These are phyloP conservation scores for Pythium periplocum DNA, from an alignment of 352 stramenopile genomes.

Conservation along the genomic window DNA sequence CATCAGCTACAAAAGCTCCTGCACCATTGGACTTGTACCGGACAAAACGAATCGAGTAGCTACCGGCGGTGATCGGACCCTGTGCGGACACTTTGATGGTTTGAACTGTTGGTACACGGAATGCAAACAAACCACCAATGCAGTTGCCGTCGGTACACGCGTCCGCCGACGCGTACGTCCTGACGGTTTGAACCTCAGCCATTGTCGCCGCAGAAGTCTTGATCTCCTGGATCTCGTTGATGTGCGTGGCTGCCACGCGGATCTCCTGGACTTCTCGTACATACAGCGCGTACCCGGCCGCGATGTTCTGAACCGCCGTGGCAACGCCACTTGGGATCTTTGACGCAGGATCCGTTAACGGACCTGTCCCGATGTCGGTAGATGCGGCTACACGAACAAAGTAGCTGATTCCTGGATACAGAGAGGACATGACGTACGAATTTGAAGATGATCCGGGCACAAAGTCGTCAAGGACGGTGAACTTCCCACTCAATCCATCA, in stretches of 20 bases:
- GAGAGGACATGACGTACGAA: conserved; percentile 38
- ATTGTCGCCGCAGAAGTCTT: conserved; percentile 54
- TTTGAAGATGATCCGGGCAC: conserved; percentile 39
- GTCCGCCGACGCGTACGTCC: conserved; percentile 37
- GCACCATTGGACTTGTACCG: conserved; percentile 21
- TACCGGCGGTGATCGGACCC: conserved; percentile 46
- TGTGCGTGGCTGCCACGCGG: conserved; percentile 51
- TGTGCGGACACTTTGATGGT: conserved; percentile 51
- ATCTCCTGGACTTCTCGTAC: conserved; percentile 65
- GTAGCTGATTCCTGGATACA: conserved; percentile 65
- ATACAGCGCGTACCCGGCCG: conserved; percentile 50
- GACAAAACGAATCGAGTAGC: conserved; percentile 40
- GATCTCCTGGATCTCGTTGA: conserved; percentile 67
- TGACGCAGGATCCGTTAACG: conserved; percentile 28
- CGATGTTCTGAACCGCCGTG: conserved; percentile 43
- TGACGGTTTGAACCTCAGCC: conserved; percentile 68
- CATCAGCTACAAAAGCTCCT: conserved; percentile 25
- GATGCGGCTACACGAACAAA: conserved; percentile 54
- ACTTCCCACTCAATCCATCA: conserved; percentile 14
- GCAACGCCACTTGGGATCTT: conserved; percentile 47
- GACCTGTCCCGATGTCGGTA: conserved; percentile 48
- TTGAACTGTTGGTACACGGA: conserved; percentile 69
- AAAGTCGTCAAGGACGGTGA: conserved; percentile 31
- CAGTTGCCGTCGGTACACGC: conserved; percentile 44
- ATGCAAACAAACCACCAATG: conserved; percentile 48